Percentiles rank a stretch among this genome's conserved stretches.
Conservation (phyloP, 768 basidiomycete genomes). For the Clitopilus hobsonii region DNA sequence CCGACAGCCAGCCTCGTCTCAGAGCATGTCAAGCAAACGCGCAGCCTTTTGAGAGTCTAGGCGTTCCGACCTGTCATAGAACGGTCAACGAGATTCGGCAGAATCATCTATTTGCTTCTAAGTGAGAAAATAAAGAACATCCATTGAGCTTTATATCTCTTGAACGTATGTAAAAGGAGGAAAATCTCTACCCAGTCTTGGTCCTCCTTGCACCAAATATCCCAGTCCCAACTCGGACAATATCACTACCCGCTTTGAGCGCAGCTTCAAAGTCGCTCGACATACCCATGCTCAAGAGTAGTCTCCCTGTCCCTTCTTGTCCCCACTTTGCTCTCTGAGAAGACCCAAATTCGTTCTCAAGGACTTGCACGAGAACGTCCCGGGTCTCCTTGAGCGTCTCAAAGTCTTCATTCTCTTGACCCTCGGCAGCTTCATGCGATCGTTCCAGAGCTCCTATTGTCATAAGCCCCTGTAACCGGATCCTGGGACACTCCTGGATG, state of each 20-base stretch:
- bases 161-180: slow-evolving; percentile 1
- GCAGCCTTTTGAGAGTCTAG: background rate
- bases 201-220: slow-evolving; percentile 77
- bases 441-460: slow-evolving; percentile 86
- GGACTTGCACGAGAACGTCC: slow-evolving; percentile 44
- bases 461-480: slow-evolving; percentile 87
- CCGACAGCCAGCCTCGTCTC: no score
- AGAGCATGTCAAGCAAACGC: no score
- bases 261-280: slow-evolving; percentile 92
- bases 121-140: background rate
- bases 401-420: slow-evolving; percentile 66
- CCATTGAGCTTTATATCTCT: background rate
- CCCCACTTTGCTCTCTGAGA: slow-evolving; percentile 37
- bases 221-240: slow-evolving; percentile 87
- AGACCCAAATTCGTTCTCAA: slow-evolving; percentile 25
- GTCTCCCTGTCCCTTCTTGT: slow-evolving; percentile 34
- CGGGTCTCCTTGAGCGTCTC: slow-evolving; percentile 59
- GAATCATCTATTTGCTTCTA: background rate
- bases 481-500: slow-evolving; percentile 63
- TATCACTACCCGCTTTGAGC: slow-evolving; percentile 74
- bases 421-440: slow-evolving; percentile 51
- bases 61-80: background rate
- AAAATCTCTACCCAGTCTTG: slow-evolving; percentile 29
- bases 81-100: background rate
- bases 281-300: slow-evolving; percentile 93